phyloP scores from a whole-genome alignment of 2,329 filamentous ascomycete genomes.

The Pseudodiploospora longispora region DNA sequence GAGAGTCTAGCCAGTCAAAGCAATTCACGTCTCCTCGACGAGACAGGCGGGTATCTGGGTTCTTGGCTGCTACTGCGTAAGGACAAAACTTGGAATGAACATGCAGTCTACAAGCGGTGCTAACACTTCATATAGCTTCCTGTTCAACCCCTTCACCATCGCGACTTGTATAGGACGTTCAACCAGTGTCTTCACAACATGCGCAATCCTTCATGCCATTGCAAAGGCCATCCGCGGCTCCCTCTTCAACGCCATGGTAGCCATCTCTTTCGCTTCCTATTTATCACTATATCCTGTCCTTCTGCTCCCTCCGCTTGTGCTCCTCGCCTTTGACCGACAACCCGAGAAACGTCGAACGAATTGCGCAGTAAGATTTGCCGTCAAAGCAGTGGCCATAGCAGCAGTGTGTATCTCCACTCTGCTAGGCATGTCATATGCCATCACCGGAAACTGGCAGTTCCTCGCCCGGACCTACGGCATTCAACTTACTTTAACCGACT shows the following conservation, averaged over 20 bases:
- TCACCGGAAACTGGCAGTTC: constrained; percentile 78
- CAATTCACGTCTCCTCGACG: constrained; percentile 73
- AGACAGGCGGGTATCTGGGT: constrained; percentile 63
- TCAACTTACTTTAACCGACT: constrained; percentile 80
- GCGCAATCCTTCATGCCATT: constrained; percentile 77
- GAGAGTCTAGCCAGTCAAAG: constrained; percentile 65
- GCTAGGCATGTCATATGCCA: constrained; percentile 61
- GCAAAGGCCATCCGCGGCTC: constrained; percentile 70
- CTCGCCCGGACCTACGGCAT: constrained; percentile 85
- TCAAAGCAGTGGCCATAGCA: constrained; percentile 45
- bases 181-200: constrained; percentile 81
- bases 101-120: constrained; percentile 1
- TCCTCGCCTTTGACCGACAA: constrained; percentile 70
- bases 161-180: constrained; percentile 84
- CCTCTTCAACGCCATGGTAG: constrained; percentile 69
- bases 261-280: constrained; percentile 81
- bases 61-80: constrained; percentile 72
- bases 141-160: constrained; percentile 93
- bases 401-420: constrained; percentile 49
- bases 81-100: constrained; percentile 13
- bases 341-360: constrained; percentile 23
- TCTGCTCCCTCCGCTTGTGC: constrained; percentile 70
- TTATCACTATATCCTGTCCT: constrained; percentile 86
- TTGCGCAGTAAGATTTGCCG: constrained; percentile 42
- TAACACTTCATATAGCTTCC: constrained; percentile 51